A percentile compares a stretch with the other conserved stretches of the same genome.
phyloP scores from a whole-genome alignment of 805 yeast genomes.

The Ogataea chonburiensis region DNA sequence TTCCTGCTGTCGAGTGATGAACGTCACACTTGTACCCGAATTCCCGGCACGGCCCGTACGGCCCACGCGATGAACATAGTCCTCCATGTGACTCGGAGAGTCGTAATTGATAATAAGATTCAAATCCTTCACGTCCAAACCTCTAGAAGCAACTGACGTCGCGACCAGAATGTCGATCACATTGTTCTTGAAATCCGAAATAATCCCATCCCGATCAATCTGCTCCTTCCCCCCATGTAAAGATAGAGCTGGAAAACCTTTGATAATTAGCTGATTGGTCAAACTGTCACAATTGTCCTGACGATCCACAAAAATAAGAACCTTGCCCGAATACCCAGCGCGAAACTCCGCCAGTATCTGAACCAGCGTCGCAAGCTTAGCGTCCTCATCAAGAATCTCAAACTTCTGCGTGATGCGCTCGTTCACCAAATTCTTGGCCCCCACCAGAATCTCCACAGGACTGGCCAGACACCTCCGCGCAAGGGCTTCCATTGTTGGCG shows the following conservation, averaged over 20 bases:
- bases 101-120: constrained; percentile 79
- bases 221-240: constrained; percentile 95
- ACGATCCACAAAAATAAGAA: constrained; percentile 81
- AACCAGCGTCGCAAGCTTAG: constrained; percentile 56
- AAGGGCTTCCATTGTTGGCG: constrained; percentile 69
- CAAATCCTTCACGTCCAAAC: constrained; percentile 86
- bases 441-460: constrained; percentile 78
- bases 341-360: constrained; percentile 51
- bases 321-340: constrained; percentile 42
- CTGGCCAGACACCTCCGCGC: constrained; percentile 62
- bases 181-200: constrained; percentile 65
- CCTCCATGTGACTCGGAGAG: constrained; percentile 86
- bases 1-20: constrained; percentile 61
- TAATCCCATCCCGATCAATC: constrained; percentile 71
- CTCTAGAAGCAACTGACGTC: constrained; percentile 93
- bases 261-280: constrained; percentile 47
- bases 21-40: constrained; percentile 68
- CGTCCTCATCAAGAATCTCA: constrained; percentile 52
- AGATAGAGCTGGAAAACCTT: constrained; percentile 60
- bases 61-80: constrained; percentile 94
- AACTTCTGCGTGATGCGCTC: constrained; percentile 74
- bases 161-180: constrained; percentile 70
- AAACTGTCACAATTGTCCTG: constrained; percentile 84
- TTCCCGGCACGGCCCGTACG: constrained; percentile 92
- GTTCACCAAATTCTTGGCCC: constrained; percentile 78